phyloP scores from a whole-genome alignment of 2,329 filamentous ascomycete genomes.

The Claviceps arundinis region DNA sequence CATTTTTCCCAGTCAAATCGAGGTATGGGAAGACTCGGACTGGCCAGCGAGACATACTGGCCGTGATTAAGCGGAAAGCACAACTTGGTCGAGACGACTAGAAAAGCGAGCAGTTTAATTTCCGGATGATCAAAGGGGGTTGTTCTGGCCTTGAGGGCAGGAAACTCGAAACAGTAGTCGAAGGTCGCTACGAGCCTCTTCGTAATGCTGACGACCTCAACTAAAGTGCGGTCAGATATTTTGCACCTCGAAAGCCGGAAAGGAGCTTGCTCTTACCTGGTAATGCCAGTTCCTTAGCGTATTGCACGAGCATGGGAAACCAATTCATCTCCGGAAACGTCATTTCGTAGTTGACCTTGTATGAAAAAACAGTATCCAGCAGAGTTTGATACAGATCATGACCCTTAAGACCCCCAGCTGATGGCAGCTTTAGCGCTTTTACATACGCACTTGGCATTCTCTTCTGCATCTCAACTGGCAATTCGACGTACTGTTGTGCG shows the following conservation, averaged over 20 bases:
- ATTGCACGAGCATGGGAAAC: conserved; percentile 53
- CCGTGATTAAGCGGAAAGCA: conserved; percentile 59
- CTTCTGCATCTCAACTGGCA: conserved; percentile 53
- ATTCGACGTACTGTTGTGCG: conserved; percentile 34
- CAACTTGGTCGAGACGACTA: conserved; percentile 68
- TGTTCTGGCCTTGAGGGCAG: conserved; percentile 29
- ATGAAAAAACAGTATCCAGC: conserved; percentile 48
- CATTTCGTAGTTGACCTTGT: conserved; percentile 55
- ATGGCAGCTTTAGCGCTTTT: conserved; percentile 39
- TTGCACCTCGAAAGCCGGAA: not conserved
- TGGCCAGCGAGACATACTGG: conserved; percentile 22
- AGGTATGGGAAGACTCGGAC: conserved; percentile 6
- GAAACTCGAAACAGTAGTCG: conserved; percentile 40
- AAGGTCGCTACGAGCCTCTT: conserved; percentile 34
- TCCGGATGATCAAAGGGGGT: conserved; percentile 56
- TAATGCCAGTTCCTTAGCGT: conserved; percentile 57
- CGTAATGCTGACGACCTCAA: conserved; percentile 33
- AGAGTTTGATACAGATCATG: conserved; percentile 53
- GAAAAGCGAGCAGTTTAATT: conserved; percentile 52
- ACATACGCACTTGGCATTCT: conserved; percentile 51
- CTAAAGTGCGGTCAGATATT: conserved; percentile 25
- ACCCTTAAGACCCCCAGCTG: conserved; percentile 26
- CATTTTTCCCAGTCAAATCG: conserved; percentile 60
- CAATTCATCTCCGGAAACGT: conserved; percentile 60
- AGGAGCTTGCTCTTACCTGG: conserved; percentile 43